phyloP scores from a whole-genome alignment of 345 rosid genomes.

The Pelargonium nanum region DNA sequence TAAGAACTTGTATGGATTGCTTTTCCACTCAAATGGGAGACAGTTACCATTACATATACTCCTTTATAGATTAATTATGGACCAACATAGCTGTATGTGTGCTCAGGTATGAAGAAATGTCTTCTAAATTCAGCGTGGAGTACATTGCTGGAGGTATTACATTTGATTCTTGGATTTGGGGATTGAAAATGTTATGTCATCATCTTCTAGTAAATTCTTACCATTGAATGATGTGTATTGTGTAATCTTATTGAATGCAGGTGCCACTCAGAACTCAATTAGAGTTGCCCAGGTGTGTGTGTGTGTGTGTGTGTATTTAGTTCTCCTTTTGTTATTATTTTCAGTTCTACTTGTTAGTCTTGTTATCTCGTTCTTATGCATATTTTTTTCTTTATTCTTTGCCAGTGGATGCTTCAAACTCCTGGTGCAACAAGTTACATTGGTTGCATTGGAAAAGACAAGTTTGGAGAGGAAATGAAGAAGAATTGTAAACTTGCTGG shows the following conservation, averaged over 20 bases:
- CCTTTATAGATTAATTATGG: background rate
- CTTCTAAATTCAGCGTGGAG: slow-evolving; percentile 34
- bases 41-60: background rate
- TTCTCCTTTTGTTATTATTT: background rate
- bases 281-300: slow-evolving; percentile 77
- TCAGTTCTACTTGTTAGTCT: background rate
- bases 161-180: background rate
- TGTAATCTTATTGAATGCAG: slow-evolving; percentile 17
- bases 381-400: background rate
- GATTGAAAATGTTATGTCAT: background rate
- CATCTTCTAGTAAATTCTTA: background rate
- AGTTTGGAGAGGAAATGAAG: slow-evolving; percentile 95
- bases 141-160: slow-evolving; percentile 64
- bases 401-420: slow-evolving; percentile 96
- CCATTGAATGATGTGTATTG: background rate
- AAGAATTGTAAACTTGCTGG: slow-evolving; percentile 61
- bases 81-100: background rate
- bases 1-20: background rate
- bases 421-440: slow-evolving; percentile 87
- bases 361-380: background rate
- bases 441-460: slow-evolving; percentile 91
- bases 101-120: slow-evolving; percentile 53
- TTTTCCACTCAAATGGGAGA: background rate
- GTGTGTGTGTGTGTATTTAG: slow-evolving; percentile 16
- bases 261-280: slow-evolving; percentile 92